Conservation (phyloP, 805 yeast genomes). For the Zygoascus bituminiphila region DNA sequence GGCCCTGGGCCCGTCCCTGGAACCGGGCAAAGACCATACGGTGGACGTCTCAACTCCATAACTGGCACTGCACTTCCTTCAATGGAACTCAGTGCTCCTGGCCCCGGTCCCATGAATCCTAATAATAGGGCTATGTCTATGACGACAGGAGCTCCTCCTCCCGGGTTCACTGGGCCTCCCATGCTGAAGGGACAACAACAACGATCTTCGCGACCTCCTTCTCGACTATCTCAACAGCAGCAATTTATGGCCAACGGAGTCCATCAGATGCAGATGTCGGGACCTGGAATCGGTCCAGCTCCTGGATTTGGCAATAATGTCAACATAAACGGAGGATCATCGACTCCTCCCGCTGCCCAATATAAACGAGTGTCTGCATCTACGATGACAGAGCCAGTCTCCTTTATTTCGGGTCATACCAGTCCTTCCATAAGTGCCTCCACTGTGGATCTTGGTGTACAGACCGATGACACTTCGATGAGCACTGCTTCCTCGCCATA, state of each 20-base stretch:
- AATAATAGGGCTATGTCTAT: constrained; percentile 4
- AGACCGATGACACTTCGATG: constrained; percentile 1
- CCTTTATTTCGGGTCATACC: not conserved
- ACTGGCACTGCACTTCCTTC: constrained; percentile 9
- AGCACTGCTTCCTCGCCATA: not conserved
- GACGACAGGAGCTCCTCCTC: constrained; percentile 6
- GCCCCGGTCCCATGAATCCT: not conserved
- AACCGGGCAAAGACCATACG: not conserved
- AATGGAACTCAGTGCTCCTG: constrained; percentile 4
- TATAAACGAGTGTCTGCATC: constrained; percentile 8
- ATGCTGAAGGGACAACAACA: not conserved
- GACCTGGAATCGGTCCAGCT: not conserved
- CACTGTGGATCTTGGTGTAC: constrained; percentile 3
- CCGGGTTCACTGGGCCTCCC: too few relatives aligned
- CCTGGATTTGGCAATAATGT: not conserved
- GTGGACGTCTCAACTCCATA: constrained; percentile 6
- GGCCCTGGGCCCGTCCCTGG: too few relatives aligned
- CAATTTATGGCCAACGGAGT: constrained; percentile 2
- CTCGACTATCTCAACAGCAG: constrained; percentile 8
- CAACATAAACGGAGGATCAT: not conserved
- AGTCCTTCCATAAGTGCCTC: constrained; percentile 2
- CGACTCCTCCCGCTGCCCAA: not conserved
- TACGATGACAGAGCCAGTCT: constrained; percentile 16
- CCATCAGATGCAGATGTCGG: not conserved
- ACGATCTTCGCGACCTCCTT: constrained; percentile 12